Conservation (phyloP, 192 early-diverging fungal species). For the Phlyctochytrium planicorne region DNA sequence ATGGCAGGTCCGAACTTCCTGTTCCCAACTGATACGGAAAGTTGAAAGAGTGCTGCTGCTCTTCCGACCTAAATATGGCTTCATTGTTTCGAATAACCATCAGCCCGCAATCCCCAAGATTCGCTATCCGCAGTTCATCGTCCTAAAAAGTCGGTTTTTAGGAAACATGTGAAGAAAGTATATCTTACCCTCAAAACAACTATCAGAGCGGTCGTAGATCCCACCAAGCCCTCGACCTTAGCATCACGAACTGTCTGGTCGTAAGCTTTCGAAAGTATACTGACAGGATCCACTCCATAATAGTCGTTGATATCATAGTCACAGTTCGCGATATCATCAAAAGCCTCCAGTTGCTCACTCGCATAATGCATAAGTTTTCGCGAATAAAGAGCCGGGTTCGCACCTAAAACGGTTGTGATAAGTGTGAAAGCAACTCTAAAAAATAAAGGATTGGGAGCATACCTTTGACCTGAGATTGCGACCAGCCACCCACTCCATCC, state of each 20-base stretch:
- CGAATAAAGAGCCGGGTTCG: conserved; percentile 89
- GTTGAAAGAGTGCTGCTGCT: conserved; percentile 99
- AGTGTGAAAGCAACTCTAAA: background rate
- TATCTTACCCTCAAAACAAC: conserved; percentile 68
- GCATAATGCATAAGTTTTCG: conserved; percentile 94
- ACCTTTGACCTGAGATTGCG: conserved; percentile 38
- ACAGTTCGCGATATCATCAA: conserved; percentile 78
- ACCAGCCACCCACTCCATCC: conserved; percentile 96
- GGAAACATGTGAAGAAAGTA: too few species aligned
- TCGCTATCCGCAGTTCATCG: conserved; percentile 91
- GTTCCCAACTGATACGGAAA: conserved; percentile 96
- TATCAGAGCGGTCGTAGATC: conserved; percentile 88
- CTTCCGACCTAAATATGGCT: conserved; percentile 90
- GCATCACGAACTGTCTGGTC: conserved; percentile 73
- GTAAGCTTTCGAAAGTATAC: conserved; percentile 79
- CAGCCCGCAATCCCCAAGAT: conserved; percentile 94
- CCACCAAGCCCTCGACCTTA: conserved; percentile 69
- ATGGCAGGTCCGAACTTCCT: conserved; percentile 73
- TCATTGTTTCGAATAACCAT: conserved; percentile 83
- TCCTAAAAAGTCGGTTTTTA: too few species aligned
- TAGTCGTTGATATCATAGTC: conserved; percentile 80
- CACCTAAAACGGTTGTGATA: conserved; percentile 52
- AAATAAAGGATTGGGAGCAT: too few species aligned
- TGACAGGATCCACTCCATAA: conserved; percentile 74
- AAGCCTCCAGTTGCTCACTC: conserved; percentile 76